Evolutionary conservation across 2,329 filamentous ascomycete species (phyloP), one percentile per base, ranked within the genome.

Genomic region (Diaporthe citriasiana): DNA sequence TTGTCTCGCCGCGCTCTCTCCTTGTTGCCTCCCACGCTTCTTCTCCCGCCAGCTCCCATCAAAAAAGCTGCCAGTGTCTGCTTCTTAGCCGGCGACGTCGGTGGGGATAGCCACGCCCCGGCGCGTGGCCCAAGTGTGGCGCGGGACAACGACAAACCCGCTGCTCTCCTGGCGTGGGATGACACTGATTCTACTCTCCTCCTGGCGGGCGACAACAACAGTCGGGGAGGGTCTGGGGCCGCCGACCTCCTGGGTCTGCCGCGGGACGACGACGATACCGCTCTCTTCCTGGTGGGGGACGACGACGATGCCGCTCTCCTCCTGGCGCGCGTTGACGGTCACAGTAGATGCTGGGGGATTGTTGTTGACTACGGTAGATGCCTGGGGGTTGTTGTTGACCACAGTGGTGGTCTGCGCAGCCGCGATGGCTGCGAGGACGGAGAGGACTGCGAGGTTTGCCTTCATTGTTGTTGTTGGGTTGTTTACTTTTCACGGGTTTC

Each of bases 11-110:
- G 3, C 2, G 22, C 1, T 7, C 57, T 6, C 13, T 13, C 1
- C 13, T 17, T 5, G 7, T 2, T 2, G 9, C 10, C 30, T 3
- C 19, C 7, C 30, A 8, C 3, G 6, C 6, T 1, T 22, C 17
- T 13, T 13, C 30, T n/a, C 8, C 13, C 56, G 0, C 9, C 22
- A 9, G 12, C 22, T 40, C 33, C 1, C 4, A 0, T 13, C 2
- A 4, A n/a, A 19, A 57, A 38, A 2, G 8, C 3, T 9, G 38
- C 25, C 57, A 45, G n/a, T 17, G 7, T 40, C 35, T 40, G 55
- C 35, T 3, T 9, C 6, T 4, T 40, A 38, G 15, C 30, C 17
- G 19, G 9, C 22, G n/a, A 40, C 35, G 27, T 17, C 35, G 15
- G 22, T 40, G 12, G 56, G 35, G 4, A n/a, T 1, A 1, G 33